Evolutionary conservation across 345 rosid species (phyloP).

Genomic region (Aquilaria malaccensis): DNA sequence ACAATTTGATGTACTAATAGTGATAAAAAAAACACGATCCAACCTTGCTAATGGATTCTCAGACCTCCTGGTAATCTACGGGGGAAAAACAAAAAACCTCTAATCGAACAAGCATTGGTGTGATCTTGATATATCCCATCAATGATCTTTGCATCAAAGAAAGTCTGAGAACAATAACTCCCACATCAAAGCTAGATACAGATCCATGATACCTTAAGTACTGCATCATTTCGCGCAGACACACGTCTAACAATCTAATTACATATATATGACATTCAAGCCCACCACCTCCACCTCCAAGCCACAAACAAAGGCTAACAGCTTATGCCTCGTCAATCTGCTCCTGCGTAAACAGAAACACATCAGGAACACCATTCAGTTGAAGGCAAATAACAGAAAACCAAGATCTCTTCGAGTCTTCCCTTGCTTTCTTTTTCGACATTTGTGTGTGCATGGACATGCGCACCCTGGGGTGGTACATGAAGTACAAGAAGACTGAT

Average conservation of each 20-base stretch:
- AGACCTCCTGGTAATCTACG: too few relatives aligned
- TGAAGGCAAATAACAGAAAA: not conserved
- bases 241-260: not conserved
- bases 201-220: not conserved
- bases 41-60: too few relatives aligned
- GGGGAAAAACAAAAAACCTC: too few relatives aligned
- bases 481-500: not conserved
- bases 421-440: too few relatives aligned
- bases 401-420: not conserved
- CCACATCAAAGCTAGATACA: not conserved
- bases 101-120: too few relatives aligned
- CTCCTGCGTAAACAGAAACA: constrained; percentile 28
- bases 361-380: constrained; percentile 8
- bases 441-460: too few relatives aligned
- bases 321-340: constrained; percentile 41
- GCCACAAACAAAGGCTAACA: constrained; percentile 3
- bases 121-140: too few relatives aligned
- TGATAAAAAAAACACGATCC: too few relatives aligned
- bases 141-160: not conserved
- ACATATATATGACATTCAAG: constrained; percentile 10
- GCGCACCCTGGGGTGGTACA: not conserved
- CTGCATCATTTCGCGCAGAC: not conserved
- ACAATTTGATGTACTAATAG: too few relatives aligned
- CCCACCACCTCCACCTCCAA: constrained; percentile 10
- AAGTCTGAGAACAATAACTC: too few relatives aligned